Percentiles rank a stretch among this genome's conserved stretches.
These are phyloP conservation scores for Vicia faba DNA, from an alignment of 306 rosid genomes.

Conservation along the genomic window DNA sequence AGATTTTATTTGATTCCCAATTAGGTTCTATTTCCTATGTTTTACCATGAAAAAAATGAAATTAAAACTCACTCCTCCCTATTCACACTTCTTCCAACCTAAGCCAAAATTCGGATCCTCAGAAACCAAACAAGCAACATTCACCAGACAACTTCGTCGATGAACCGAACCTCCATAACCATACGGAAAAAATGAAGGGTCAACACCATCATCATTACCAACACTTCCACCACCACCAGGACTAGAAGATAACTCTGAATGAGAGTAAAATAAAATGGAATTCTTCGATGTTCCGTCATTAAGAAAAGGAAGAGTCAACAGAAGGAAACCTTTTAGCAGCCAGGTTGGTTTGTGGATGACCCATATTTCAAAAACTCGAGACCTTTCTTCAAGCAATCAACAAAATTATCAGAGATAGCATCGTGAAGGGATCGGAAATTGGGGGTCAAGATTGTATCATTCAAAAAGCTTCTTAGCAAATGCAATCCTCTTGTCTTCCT, in stretches of 20 bases:
- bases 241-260: slow-evolving; percentile 61
- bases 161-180: slow-evolving; percentile 69
- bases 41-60: no score
- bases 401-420: slow-evolving; percentile 55
- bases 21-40: no score
- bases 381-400: slow-evolving; percentile 55
- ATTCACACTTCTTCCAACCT: slow-evolving; percentile 99
- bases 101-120: slow-evolving; percentile 79
- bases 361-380: slow-evolving; percentile 42
- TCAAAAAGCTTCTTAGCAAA: no score
- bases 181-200: slow-evolving; percentile 42
- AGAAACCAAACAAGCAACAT: slow-evolving; percentile 66
- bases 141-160: slow-evolving; percentile 79
- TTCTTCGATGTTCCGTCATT: slow-evolving; percentile 56
- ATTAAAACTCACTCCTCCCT: no score
- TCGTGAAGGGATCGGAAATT: slow-evolving; percentile 50
- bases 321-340: slow-evolving; percentile 85
- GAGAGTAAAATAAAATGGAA: slow-evolving; percentile 63
- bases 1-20: no score
- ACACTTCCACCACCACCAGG: slow-evolving; percentile 39
- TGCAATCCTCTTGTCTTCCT: no score
- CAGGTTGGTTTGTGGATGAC: slow-evolving; percentile 43
- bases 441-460: no score
- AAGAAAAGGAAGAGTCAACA: slow-evolving; percentile 77
- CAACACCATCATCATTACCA: slow-evolving; percentile 28